Evolutionary conservation across 2,329 filamentous ascomycete species (phyloP).

Genomic region (Colletotrichum siamense): DNA sequence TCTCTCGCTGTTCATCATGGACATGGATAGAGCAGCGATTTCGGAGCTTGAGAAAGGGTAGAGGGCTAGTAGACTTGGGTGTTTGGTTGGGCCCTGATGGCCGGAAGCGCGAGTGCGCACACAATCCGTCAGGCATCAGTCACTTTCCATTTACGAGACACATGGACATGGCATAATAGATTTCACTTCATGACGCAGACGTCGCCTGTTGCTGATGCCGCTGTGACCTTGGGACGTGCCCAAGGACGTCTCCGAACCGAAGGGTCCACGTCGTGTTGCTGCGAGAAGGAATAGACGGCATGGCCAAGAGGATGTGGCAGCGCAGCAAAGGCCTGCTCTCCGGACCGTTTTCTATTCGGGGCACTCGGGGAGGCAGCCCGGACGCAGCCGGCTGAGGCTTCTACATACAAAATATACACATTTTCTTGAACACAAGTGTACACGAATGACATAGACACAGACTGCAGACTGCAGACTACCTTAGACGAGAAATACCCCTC

Average conservation of each 20-base stretch:
- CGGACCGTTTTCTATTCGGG: neutral
- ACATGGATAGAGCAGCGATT: neutral
- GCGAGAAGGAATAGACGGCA: neutral
- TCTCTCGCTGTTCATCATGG: neutral
- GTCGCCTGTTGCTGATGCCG: neutral
- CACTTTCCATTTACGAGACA: neutral
- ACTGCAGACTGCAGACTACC: neutral
- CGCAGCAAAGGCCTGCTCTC: neutral
- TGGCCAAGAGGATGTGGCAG: neutral
- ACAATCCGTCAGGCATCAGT: neutral
- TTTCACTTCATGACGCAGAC: neutral
- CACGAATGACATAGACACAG: neutral
- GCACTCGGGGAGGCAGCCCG: neutral
- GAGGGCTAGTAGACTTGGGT: neutral
- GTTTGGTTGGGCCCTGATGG: neutral
- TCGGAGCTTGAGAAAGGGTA: neutral
- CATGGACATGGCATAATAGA: neutral
- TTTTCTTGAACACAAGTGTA: neutral
- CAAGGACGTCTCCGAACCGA: neutral
- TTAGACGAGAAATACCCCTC: neutral
- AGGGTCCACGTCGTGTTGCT: neutral
- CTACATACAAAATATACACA: neutral
- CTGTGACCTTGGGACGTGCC: neutral
- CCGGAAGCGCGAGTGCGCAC: neutral
- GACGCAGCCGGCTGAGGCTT: neutral